A percentile compares a stretch with the other conserved stretches of the same genome.
Conservation (phyloP, 257 asterid genomes). For the Voacanga thouarsii region DNA sequence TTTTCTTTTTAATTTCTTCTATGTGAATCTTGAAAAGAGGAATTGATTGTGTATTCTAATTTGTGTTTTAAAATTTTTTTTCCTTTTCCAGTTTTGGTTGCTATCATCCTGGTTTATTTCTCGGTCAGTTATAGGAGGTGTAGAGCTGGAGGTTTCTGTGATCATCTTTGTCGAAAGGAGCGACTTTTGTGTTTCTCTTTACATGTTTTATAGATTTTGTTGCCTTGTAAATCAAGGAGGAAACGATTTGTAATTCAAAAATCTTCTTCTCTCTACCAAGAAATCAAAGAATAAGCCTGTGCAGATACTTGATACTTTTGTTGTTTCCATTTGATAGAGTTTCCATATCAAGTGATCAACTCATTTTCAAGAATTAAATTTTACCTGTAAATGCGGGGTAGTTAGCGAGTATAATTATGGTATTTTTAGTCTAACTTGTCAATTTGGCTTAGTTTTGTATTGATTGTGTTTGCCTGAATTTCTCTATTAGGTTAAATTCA, state of each 20-base stretch:
- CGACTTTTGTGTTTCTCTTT: not conserved
- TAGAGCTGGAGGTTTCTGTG: not conserved
- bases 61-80: not conserved
- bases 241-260: not conserved
- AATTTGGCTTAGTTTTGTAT: not conserved
- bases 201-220: not conserved
- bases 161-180: not conserved
- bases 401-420: not conserved
- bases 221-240: not conserved
- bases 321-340: not conserved
- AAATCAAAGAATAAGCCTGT: not conserved
- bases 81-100: not conserved
- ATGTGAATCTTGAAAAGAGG: not conserved
- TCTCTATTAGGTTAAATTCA: conserved; percentile 7
- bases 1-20: not conserved
- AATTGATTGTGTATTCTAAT: not conserved
- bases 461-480: too few relatives aligned
- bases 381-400: not conserved
- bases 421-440: not conserved
- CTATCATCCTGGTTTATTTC: not conserved
- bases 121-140: not conserved
- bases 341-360: not conserved
- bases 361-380: not conserved
- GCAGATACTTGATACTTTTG: not conserved
- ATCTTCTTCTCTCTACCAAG: not conserved